Conservation (phyloP, 257 asterid genomes). For the Mitragyna speciosa region DNA sequence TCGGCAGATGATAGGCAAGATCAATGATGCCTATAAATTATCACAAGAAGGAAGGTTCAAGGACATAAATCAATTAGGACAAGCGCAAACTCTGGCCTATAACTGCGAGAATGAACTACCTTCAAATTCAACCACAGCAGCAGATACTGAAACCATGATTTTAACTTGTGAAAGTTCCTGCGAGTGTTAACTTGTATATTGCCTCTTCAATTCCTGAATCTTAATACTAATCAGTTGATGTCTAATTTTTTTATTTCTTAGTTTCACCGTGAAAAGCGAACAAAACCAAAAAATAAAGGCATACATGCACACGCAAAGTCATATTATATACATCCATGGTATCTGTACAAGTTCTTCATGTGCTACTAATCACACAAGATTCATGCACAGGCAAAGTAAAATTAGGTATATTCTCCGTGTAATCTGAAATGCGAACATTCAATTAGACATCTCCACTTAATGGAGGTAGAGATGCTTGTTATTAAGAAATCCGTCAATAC, state of each 20-base stretch:
- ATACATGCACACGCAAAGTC: no score
- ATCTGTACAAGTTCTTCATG: not conserved
- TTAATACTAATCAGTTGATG: not conserved
- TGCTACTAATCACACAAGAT: not conserved
- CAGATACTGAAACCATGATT: constrained; percentile 14
- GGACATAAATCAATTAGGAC: constrained; percentile 22
- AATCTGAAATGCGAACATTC: not conserved
- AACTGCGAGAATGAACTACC: constrained; percentile 23
- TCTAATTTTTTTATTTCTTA: not conserved
- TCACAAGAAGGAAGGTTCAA: constrained; percentile 10
- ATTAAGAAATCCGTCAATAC: not conserved
- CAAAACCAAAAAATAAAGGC: not conserved
- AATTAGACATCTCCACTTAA: not conserved
- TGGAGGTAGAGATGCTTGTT: not conserved
- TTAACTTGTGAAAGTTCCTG: constrained; percentile 19
- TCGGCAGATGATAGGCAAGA: not conserved
- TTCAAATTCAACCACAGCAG: not conserved
- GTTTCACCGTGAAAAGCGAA: not conserved
- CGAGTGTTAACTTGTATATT: constrained; percentile 20
- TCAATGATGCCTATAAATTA: constrained; percentile 11
- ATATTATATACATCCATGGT: not conserved
- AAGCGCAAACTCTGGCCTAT: constrained; percentile 16
- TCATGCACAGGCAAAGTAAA: not conserved
- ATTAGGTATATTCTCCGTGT: not conserved
- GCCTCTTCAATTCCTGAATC: not conserved